These are phyloP conservation scores for Colletotrichum tanaceti DNA, from an alignment of 2,329 filamentous ascomycete genomes.

Conservation along the genomic window DNA sequence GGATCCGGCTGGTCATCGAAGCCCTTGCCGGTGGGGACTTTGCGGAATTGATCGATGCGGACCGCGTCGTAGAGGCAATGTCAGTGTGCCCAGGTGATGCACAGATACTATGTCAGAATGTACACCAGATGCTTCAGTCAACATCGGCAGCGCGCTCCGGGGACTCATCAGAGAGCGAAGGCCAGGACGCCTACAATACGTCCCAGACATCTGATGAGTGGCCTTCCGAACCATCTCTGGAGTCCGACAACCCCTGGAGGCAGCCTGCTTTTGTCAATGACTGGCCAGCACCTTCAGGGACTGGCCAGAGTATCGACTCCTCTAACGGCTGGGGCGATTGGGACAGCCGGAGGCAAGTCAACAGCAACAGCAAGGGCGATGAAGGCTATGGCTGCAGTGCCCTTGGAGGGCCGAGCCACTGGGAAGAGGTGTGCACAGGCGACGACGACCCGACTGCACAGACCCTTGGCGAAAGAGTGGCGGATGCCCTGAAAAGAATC, in stretches of 20 bases:
- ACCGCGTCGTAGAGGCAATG: conserved; percentile 8
- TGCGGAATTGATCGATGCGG: conserved; percentile 18
- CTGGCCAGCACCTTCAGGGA: background rate
- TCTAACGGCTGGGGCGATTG: background rate
- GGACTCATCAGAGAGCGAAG: background rate
- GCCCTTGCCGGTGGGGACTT: conserved; percentile 18
- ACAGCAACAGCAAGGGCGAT: background rate
- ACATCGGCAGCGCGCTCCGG: background rate
- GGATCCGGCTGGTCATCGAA: conserved; percentile 45
- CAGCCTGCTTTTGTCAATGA: background rate
- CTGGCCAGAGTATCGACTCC: background rate
- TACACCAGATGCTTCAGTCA: background rate
- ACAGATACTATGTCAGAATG: background rate
- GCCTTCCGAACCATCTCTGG: too few relatives aligned
- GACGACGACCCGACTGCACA: background rate
- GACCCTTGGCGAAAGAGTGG: background rate
- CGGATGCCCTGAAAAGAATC: background rate
- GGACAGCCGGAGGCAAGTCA: background rate
- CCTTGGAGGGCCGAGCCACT: background rate
- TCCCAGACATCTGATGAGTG: background rate
- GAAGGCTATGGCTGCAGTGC: background rate
- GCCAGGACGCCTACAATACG: background rate
- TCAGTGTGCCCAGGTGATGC: background rate
- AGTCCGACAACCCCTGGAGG: background rate
- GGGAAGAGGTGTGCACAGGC: background rate